These are phyloP conservation scores for Blepharisma stoltei DNA, from an alignment of 73 alveolate genomes.

Conservation along the genomic window DNA sequence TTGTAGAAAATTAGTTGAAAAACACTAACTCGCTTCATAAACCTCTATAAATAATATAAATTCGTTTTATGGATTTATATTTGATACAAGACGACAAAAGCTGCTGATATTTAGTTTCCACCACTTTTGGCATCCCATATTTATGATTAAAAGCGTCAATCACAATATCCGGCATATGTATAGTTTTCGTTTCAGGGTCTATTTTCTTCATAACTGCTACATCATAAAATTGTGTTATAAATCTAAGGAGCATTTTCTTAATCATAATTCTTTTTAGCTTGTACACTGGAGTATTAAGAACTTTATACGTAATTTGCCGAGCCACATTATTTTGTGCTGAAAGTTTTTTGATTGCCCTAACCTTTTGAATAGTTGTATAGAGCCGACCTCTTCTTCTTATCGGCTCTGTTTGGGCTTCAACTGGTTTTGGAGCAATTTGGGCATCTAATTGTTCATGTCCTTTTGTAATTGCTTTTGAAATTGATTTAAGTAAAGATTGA, in stretches of 20 bases:
- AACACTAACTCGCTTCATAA: too few species aligned
- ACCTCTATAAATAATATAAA: too few species aligned
- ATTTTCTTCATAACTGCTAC: background rate
- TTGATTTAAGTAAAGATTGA: background rate
- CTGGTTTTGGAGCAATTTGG: background rate
- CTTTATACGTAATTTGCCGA: background rate
- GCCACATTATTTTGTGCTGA: background rate
- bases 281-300: constrained; percentile 8
- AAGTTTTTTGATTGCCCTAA: constrained; percentile 1
- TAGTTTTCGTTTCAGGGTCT: constrained; percentile 11
- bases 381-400: background rate
- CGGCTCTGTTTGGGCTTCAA: background rate
- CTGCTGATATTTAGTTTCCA: constrained; percentile 13
- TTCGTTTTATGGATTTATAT: constrained; percentile 11
- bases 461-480: background rate
- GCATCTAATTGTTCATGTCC: background rate
- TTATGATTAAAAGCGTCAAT: background rate
- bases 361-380: background rate
- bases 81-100: constrained; percentile 5
- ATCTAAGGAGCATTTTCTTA: background rate
- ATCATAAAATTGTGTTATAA: background rate
- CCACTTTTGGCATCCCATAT: constrained; percentile 31
- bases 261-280: background rate
- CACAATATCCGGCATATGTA: background rate
- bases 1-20: too few species aligned